Conservation (phyloP, 106 monocot species). For the Phalaenopsis aphrodite region DNA sequence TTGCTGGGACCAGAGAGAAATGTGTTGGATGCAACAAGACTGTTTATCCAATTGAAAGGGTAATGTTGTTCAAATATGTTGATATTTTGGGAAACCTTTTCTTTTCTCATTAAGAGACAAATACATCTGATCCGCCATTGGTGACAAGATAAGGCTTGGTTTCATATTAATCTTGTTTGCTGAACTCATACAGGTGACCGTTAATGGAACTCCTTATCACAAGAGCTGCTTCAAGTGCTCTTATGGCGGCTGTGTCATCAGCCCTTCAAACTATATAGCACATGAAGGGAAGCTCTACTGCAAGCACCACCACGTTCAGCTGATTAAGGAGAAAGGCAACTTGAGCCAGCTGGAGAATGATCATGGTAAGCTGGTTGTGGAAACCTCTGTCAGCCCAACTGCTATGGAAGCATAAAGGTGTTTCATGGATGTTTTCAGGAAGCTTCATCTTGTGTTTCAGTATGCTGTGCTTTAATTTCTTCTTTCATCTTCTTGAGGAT, state of each 20-base stretch:
- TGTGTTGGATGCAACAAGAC: slow-evolving; percentile 84
- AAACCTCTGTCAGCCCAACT: not conserved
- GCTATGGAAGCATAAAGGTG: not conserved
- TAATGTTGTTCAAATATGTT: slow-evolving; percentile 12
- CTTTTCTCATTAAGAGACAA: not conserved
- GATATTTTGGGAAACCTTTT: not conserved
- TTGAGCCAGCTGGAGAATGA: slow-evolving; percentile 57
- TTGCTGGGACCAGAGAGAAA: slow-evolving; percentile 80
- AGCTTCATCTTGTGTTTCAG: not conserved
- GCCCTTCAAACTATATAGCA: slow-evolving; percentile 87
- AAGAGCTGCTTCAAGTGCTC: slow-evolving; percentile 83
- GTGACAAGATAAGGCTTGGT: not conserved
- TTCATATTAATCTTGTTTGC: not conserved
- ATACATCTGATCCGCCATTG: not conserved
- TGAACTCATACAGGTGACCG: slow-evolving; percentile 31
- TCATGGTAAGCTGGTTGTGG: not conserved
- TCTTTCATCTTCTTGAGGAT: not conserved
- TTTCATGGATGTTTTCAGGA: not conserved
- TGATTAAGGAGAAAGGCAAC: slow-evolving; percentile 77
- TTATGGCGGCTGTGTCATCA: slow-evolving; percentile 80
- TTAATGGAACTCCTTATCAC: slow-evolving; percentile 58
- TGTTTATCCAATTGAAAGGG: slow-evolving; percentile 83
- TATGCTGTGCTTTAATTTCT: not conserved
- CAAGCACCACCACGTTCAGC: slow-evolving; percentile 83
- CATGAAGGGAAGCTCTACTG: slow-evolving; percentile 81